Conservation (phyloP, 2,329 filamentous ascomycete genomes). For the Fusarium nodosum region DNA sequence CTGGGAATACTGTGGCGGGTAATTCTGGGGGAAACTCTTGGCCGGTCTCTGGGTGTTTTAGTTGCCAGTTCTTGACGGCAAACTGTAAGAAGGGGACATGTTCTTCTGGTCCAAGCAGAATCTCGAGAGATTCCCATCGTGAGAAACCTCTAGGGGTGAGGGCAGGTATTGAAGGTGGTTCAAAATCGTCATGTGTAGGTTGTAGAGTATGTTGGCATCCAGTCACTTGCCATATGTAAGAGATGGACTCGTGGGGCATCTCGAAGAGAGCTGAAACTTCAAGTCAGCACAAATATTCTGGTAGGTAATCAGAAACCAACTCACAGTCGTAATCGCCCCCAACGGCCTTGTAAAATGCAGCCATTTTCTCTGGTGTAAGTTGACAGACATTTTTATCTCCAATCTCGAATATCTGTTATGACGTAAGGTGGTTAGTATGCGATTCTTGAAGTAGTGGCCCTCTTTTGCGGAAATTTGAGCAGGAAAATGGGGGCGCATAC, state of each 20-base stretch:
- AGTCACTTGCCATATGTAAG: slow-evolving; percentile 91
- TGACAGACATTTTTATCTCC: slow-evolving; percentile 67
- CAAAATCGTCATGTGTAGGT: slow-evolving; percentile 79
- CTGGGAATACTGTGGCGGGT: slow-evolving; percentile 75
- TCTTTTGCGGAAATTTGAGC: background rate
- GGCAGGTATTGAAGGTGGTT: slow-evolving; percentile 82
- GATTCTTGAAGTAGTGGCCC: background rate
- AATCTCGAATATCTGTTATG: slow-evolving; percentile 66
- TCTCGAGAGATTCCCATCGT: slow-evolving; percentile 92
- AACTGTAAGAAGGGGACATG: slow-evolving; percentile 87
- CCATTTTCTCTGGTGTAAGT: slow-evolving; percentile 77
- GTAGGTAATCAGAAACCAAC: slow-evolving; percentile 34
- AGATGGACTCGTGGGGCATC: slow-evolving; percentile 80
- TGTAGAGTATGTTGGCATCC: slow-evolving; percentile 92
- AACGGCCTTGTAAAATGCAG: slow-evolving; percentile 81
- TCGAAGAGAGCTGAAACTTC: slow-evolving; percentile 76
- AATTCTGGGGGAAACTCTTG: slow-evolving; percentile 73
- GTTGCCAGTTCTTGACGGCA: slow-evolving; percentile 81
- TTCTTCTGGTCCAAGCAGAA: slow-evolving; percentile 87
- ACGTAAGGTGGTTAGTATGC: slow-evolving; percentile 35
- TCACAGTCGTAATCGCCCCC: slow-evolving; percentile 81
- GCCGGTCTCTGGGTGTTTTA: slow-evolving; percentile 81
- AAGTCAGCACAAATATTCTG: slow-evolving; percentile 15
- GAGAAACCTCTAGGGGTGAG: slow-evolving; percentile 88
- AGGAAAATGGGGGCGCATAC: slow-evolving; percentile 62